phyloP scores from a whole-genome alignment of 139 green algal species.

The Microglena sp. region DNA sequence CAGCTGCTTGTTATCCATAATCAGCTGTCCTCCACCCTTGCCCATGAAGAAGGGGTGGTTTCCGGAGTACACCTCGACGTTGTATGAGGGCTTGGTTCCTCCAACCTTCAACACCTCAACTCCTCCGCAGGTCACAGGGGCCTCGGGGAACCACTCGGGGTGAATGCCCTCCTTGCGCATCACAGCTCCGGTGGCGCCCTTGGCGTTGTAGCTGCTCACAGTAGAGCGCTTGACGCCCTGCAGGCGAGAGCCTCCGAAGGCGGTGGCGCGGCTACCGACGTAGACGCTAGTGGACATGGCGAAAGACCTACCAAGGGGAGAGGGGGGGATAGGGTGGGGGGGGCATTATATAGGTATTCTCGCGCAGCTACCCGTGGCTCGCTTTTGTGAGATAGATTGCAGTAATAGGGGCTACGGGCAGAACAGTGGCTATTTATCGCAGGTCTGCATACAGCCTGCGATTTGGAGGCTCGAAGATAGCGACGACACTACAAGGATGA shows the following conservation, averaged over 20 bases:
- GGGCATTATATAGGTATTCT: no score
- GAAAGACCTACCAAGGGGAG: no score
- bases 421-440: no score
- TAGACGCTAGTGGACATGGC: no score
- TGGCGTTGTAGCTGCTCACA: no score
- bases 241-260: conserved; percentile 4
- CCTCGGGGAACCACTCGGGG: conserved; percentile 53
- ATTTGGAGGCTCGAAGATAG: no score
- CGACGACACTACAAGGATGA: no score
- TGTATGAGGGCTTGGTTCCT: conserved; percentile 78
- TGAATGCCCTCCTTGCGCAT: conserved; percentile 66
- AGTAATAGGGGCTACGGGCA: no score
- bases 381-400: no score
- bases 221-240: conserved; percentile 2
- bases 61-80: conserved; percentile 93
- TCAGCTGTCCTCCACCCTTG: conserved; percentile 29
- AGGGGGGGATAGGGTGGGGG: no score
- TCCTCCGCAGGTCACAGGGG: conserved; percentile 87
- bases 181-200: conserved; percentile 27
- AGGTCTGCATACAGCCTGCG: no score
- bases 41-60: conserved; percentile 95
- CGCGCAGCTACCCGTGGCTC: no score
- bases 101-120: conserved; percentile 84
- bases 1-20: conserved; percentile 77
- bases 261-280: conserved; percentile 7